These are phyloP conservation scores for Pleodorina starrii DNA, from an alignment of 139 green algal species.

Conservation along the genomic window DNA sequence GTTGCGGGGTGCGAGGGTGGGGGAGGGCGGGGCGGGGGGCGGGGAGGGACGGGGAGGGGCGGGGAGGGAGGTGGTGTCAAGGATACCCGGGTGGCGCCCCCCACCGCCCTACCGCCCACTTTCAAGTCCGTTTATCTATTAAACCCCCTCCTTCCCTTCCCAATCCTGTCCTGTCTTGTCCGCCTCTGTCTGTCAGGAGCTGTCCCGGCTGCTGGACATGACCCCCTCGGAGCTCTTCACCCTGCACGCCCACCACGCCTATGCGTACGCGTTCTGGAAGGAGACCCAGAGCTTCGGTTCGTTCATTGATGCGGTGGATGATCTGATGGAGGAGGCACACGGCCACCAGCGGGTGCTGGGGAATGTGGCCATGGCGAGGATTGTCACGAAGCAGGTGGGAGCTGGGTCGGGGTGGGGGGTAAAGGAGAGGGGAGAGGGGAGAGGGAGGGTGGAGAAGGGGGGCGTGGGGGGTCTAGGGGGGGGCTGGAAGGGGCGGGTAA, in stretches of 20 bases:
- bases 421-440: not conserved
- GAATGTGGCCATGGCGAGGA: not conserved
- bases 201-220: conserved; percentile 2
- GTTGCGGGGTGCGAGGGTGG: not conserved
- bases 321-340: conserved; percentile 10
- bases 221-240: conserved; percentile 28
- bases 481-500: too few relatives aligned
- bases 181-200: too few relatives aligned
- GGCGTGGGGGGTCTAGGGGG: not conserved
- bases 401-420: not conserved
- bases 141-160: too few relatives aligned
- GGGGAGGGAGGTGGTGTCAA: too few relatives aligned
- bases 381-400: conserved; percentile 4
- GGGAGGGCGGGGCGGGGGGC: too few relatives aligned
- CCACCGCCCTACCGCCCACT: too few relatives aligned
- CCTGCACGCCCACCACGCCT: conserved; percentile 52
- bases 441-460: not conserved
- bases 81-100: too few relatives aligned
- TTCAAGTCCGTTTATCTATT: too few relatives aligned
- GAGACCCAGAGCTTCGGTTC: conserved; percentile 11
- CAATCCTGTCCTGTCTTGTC: too few relatives aligned
- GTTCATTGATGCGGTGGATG: conserved; percentile 62
- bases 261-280: conserved; percentile 56
- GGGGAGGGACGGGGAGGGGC: too few relatives aligned
- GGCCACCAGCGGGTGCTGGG: not conserved